Base-by-base conservation (phyloP, 2,329 filamentous ascomycete species). In the Aspergillus cejpii region DNA sequence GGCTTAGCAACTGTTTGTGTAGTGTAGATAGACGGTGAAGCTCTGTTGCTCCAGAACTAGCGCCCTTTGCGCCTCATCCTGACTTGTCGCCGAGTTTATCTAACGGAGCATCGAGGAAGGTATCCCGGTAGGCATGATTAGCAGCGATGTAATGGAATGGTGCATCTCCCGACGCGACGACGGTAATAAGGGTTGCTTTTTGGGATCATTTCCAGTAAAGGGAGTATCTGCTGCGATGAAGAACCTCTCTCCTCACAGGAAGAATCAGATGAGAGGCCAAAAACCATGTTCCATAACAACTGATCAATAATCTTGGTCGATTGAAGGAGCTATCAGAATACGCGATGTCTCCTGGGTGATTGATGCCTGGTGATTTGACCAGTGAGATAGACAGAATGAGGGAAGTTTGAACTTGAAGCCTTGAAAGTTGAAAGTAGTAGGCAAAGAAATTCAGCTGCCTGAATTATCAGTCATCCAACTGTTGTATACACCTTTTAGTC, bases 1-100 rank as follows among this genome's bases (percentile, higher is more conserved):
- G 14, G 83, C 80, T 61, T 85, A 87, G 64, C 80, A 82, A 3
- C 80, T 83, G 60, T 84, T 87, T 14, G 67, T 65, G 1, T 56
- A 45, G 55, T 71, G 64, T 75, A 83, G 1, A 29, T n/a, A 1
- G 38, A n/a, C 2, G 10, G 11, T 28, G 26, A 10, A n/a, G 26
- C 26, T 28, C 11, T 12, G 26, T 12, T n/a, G 11, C 26, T 3
- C 2, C 11, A 12, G 26, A 1, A 5, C 6, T 28, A 5, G 26
- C 11, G 4, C n/a, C 26, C 11, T 3, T 3, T 12, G 5, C 1
- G 27, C n/a, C 15, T 29, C 8, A 14, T 6, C 4, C 28, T 29
- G n/a, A n/a, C n/a, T n/a, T n/a, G n/a, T n/a, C n/a, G n/a, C n/a
- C n/a, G n/a, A 58, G 37, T 17, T 47, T 47, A 39, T 62, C 64